These are phyloP conservation scores for Spergularia marina DNA, from an alignment of 148 eudicot genomes.

Conservation along the genomic window DNA sequence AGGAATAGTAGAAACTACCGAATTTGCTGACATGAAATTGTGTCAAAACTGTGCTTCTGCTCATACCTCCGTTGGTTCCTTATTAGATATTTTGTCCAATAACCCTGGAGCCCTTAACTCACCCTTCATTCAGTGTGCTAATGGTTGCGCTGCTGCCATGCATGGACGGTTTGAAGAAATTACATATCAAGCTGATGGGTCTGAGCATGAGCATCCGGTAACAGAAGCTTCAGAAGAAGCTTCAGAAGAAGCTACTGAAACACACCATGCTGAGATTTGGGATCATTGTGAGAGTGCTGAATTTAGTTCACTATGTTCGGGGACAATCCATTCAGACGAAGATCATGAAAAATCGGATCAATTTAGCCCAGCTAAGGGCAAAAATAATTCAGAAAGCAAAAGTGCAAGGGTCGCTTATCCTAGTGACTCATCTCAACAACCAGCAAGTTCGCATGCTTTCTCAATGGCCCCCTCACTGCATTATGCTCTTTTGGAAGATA, in stretches of 20 bases:
- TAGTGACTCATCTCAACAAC: conserved; percentile 1
- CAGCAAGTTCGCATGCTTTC: conserved; percentile 7
- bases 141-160: conserved; percentile 50
- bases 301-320: conserved; percentile 30
- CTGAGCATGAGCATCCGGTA: conserved; percentile 29
- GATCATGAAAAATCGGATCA: conserved; percentile 31
- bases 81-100: conserved; percentile 40
- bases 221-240: conserved; percentile 27
- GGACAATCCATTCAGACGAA: conserved; percentile 37
- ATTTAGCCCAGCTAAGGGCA: conserved; percentile 17
- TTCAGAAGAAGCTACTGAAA: conserved; percentile 26
- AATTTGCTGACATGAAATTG: conserved; percentile 32
- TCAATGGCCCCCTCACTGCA: conserved; percentile 6
- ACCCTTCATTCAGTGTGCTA: conserved; percentile 35
- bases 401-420: neutral
- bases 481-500: conserved; percentile 19
- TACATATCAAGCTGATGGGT: conserved; percentile 49
- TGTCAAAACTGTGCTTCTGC: conserved; percentile 57
- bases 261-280: conserved; percentile 29
- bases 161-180: conserved; percentile 89
- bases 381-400: conserved; percentile 12
- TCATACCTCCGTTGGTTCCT: conserved; percentile 50
- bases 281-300: conserved; percentile 43
- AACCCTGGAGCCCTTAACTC: conserved; percentile 39
- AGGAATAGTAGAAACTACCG: conserved; percentile 50